Percentiles rank a stretch among this genome's conserved stretches.
Evolutionary conservation across 257 asterid genomes (phyloP).

Genomic region (Nicotiana tomentosiformis): DNA sequence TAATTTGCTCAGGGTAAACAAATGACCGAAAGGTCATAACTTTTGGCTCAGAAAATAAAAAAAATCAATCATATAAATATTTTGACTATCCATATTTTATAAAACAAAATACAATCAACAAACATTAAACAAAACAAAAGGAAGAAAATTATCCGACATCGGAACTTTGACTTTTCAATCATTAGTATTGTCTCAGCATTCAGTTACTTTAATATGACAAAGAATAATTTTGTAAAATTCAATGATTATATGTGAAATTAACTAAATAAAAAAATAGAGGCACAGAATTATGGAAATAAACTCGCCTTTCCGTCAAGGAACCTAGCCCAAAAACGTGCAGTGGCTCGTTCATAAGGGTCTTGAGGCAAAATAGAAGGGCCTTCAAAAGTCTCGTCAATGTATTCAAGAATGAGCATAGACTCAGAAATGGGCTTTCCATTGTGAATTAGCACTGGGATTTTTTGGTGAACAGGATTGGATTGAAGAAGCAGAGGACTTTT

Average conservation of each 20-base stretch:
- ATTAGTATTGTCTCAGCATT: no score
- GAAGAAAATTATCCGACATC: no score
- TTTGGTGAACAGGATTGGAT: not conserved
- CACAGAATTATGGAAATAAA: not conserved
- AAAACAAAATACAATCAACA: not conserved
- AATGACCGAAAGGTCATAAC: no score
- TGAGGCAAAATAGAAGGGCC: not conserved
- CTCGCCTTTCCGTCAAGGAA: not conserved
- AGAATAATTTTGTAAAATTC: no score
- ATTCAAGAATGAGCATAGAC: not conserved
- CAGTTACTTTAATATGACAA: no score
- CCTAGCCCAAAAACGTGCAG: not conserved
- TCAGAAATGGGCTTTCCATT: not conserved
- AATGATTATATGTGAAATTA: no score
- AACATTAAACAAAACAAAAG: no score
- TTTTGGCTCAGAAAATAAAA: not conserved
- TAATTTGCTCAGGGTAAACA: no score
- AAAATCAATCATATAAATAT: not conserved
- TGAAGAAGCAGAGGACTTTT: not conserved
- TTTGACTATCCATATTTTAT: not conserved
- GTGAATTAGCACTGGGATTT: constrained; percentile 4
- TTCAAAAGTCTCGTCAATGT: not conserved
- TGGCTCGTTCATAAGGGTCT: not conserved
- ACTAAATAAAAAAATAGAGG: no score
- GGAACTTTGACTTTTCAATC: no score